Conservation (phyloP, 192 early-diverging fungal species). For the Chytriomyces hyalinus region DNA sequence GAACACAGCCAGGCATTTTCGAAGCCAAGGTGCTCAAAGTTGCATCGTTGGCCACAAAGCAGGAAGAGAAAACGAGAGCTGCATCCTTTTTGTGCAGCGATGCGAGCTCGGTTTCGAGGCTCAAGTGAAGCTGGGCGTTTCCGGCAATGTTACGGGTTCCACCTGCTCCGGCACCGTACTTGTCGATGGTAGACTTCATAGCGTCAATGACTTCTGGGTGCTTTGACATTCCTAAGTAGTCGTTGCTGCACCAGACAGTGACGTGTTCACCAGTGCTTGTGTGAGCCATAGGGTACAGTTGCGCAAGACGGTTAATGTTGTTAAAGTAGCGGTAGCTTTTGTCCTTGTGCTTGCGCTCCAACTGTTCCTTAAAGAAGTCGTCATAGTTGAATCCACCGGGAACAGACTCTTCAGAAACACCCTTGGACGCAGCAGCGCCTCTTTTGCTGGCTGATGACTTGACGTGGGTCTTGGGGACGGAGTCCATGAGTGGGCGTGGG, state of each 20-base stretch:
- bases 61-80: constrained; percentile 95
- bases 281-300: constrained; percentile 91
- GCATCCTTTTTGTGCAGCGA: constrained; percentile 85
- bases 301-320: constrained; percentile 98
- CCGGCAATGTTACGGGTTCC: constrained; percentile 99
- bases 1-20: constrained; percentile 87
- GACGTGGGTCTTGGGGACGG: constrained; percentile 1
- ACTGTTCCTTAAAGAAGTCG: constrained; percentile 76
- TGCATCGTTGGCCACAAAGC: constrained; percentile 97
- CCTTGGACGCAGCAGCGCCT: background rate
- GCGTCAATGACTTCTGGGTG: constrained; percentile 80
- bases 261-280: constrained; percentile 86
- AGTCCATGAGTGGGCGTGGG: constrained; percentile 7
- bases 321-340: constrained; percentile 99
- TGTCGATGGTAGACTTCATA: constrained; percentile 95
- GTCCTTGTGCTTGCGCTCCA: constrained; percentile 97
- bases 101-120: constrained; percentile 89
- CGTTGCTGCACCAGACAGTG: constrained; percentile 99
- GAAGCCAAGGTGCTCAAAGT: constrained; percentile 84
- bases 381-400: constrained; percentile 84
- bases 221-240: constrained; percentile 97
- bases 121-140: constrained; percentile 93
- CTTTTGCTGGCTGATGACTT: background rate
- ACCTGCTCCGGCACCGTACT: constrained; percentile 97
- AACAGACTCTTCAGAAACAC: background rate